Evolutionary conservation across 345 rosid genomes (phyloP), one percentile per base, ranked within the genome.

Genomic region (Eucalyptus shirleyi): DNA sequence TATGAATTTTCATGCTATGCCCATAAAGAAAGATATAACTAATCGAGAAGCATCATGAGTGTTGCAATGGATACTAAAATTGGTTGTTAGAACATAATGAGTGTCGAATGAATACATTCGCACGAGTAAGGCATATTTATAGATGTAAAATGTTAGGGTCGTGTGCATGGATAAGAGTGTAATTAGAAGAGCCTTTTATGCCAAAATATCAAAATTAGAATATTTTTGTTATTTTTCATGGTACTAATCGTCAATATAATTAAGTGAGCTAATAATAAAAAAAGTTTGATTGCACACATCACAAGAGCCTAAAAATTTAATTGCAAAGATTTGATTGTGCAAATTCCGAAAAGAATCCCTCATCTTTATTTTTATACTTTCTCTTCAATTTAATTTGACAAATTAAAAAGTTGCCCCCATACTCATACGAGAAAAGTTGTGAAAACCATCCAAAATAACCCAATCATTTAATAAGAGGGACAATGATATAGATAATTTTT

Each of bases 31-130:
- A 69, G 10, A 34, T 32, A 69, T 34, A 34, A 17, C 44, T 34
- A 34, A 18, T 18, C 0, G 1, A 34, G 10, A 69, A 34, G 2
- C 23, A 69, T 3, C 2, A 3, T 3, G 44, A 72, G 26, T 18
- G 26, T 34, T 10, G 8, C 7, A 5, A 34, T 10, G 21, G 26
- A 34, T 34, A 32, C 19, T 32, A 17, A 67, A 67, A 32, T 67
- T 32, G 5, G 2, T 67, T 32, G 12, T 9, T 9, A 34, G 4
- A 37, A 69, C 24, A 18, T 34, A 18, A 69, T 3, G 0, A 69
- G 1, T 3, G 23, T 5, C 12, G 1, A 69, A 9, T 69, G 24
- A 69, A 69, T 69, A 69, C 9, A 18, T 16, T 4, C 21, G 0
- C 37, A 69, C 1, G 2, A 49, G 15, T 12, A 5, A 67, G 77